Evolutionary conservation across 345 rosid species (phyloP), one percentile per base, ranked within the genome.

Genomic region (Linum tenue): DNA sequence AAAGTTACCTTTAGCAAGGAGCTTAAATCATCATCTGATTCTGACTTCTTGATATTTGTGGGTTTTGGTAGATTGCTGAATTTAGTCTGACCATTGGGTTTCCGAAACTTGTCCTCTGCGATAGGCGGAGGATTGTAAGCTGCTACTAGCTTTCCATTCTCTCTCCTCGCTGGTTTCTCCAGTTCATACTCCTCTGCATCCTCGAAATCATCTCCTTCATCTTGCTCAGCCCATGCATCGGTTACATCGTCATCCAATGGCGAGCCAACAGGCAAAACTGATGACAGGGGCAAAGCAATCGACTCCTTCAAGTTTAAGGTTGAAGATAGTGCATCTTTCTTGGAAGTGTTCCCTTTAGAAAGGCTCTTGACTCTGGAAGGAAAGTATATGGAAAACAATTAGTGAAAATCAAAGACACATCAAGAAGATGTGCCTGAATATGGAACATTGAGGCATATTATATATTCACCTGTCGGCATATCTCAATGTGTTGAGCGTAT

Each of bases 401-500:
- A 51, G 7, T 67, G 44, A 70, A 64, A 59, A 37, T 35, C 12
- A 5, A 11, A 39, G 17, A 8, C 55, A 38, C n/a, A 3, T 2
- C 15, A n/a, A 59, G 53, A 65, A 37, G 62, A 51, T 39, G 31
- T 61, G 14, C 6, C 58, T 22, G 37, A 67, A 17, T 11, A 56
- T 35, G 37, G 65, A 37, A 62, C 17, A 1, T 67, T 55, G 35
- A 48, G 56, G 7, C 37, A 62, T 22, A 22, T 59, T 39, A 48
- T 50, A 56, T 1, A 55, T 62, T 77, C 67, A 87, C 99, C 99
- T 90, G 81, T 94, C 99, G n/a, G 99, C 99, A 59, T 94, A 94
- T 90, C 99, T 84, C 67, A 94, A 80, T 69, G 99, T 90, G 78
- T 94, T 94, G 57, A 94, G 95, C 56, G 99, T 90, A 73, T 94